Evolutionary conservation across 805 yeast genomes (phyloP).

Genomic region (Zygosaccharomyces rouxii): DNA sequence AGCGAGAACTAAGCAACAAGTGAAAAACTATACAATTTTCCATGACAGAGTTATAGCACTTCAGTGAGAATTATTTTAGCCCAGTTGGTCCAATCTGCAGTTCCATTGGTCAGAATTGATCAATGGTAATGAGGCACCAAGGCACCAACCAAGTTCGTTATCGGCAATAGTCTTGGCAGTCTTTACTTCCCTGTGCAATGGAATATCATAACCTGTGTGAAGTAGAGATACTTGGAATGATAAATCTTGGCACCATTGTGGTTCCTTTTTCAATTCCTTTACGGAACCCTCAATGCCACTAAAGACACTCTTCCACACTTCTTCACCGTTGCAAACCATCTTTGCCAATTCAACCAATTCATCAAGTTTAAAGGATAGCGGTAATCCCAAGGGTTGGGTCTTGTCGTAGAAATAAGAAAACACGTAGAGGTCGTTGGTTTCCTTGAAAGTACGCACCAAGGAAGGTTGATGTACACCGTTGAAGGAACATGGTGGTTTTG

Average conservation of each 20-base stretch:
- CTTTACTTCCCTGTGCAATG: conserved; percentile 79
- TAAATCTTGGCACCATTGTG: conserved; percentile 91
- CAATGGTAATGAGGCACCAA: conserved; percentile 94
- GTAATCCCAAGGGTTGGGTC: conserved; percentile 93
- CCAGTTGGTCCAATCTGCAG: conserved; percentile 39
- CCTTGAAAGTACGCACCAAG: conserved; percentile 67
- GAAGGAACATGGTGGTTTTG: conserved; percentile 81
- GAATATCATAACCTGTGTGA: conserved; percentile 96
- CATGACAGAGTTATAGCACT: not conserved
- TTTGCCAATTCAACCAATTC: conserved; percentile 80
- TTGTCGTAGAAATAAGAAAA: conserved; percentile 95
- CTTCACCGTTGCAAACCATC: conserved; percentile 80
- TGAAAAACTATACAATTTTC: not conserved
- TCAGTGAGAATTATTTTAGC: not conserved
- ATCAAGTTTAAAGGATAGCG: conserved; percentile 75
- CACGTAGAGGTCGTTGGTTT: conserved; percentile 71
- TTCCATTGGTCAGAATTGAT: conserved; percentile 71
- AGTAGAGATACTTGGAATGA: conserved; percentile 84
- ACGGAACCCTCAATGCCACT: conserved; percentile 65
- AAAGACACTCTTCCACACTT: conserved; percentile 65
- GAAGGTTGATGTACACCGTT: conserved; percentile 98
- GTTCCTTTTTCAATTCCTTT: conserved; percentile 64
- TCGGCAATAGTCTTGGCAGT: conserved; percentile 86
- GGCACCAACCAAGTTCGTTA: conserved; percentile 97
- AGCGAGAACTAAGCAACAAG: conserved; percentile 1